These are phyloP conservation scores for Lecanosticta acicola DNA, from an alignment of 2,329 filamentous ascomycete species.

Conservation along the genomic window DNA sequence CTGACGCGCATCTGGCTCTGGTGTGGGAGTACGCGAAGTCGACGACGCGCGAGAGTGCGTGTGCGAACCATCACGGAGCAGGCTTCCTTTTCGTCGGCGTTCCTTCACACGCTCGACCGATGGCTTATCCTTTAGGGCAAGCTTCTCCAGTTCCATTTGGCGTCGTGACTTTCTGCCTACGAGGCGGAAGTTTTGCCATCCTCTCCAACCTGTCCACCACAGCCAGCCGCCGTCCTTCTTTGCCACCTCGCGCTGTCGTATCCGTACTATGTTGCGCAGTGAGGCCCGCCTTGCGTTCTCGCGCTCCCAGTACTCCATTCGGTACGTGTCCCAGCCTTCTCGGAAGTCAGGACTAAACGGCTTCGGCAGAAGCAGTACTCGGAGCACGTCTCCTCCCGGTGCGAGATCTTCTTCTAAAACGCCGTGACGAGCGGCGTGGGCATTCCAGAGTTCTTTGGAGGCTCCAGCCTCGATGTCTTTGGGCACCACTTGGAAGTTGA, in stretches of 20 bases:
- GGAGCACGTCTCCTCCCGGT: conserved; percentile 84
- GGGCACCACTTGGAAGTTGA: conserved; percentile 34
- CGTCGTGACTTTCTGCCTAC: conserved; percentile 23
- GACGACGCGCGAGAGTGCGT: conserved; percentile 19
- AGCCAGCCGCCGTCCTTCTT: conserved; percentile 67
- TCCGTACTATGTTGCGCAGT: conserved; percentile 64
- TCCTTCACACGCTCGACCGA: conserved; percentile 15
- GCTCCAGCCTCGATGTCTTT: conserved; percentile 43
- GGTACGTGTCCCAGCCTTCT: conserved; percentile 94
- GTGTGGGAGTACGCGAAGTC: conserved; percentile 24
- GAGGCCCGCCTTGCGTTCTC: conserved; percentile 84
- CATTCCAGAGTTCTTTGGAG: conserved; percentile 55
- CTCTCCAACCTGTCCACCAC: conserved; percentile 78
- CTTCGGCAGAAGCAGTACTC: conserved; percentile 84
- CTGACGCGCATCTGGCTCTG: conserved; percentile 17
- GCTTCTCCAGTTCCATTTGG: conserved; percentile 27
- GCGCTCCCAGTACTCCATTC: conserved; percentile 91
- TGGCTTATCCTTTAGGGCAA: conserved; percentile 26
- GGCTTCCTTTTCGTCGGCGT: conserved; percentile 16
- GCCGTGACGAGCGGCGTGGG: conserved; percentile 33
- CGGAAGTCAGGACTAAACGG: conserved; percentile 91
- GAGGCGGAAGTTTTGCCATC: conserved; percentile 38
- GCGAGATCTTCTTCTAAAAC: conserved; percentile 79
- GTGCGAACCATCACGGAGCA: conserved; percentile 23
- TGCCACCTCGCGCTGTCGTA: conserved; percentile 63